phyloP scores from a whole-genome alignment of 2,329 filamentous ascomycete species.

The Polytolypa hystricis region DNA sequence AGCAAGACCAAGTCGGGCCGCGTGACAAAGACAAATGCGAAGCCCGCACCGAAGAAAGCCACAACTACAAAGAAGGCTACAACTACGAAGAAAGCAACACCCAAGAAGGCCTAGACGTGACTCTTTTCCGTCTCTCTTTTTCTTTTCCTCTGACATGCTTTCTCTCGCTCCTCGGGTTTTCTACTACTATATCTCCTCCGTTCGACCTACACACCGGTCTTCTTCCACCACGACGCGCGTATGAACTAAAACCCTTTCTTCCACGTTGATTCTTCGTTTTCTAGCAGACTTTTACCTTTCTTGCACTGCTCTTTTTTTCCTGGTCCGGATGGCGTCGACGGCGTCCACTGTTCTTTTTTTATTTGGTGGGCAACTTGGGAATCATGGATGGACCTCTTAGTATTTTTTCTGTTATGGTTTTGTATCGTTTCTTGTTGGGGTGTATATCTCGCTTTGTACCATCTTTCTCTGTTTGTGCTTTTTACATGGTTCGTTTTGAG shows the following conservation, averaged over 20 bases:
- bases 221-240: neutral
- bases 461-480: too few species aligned
- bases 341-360: too few species aligned
- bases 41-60: slow-evolving; percentile 33
- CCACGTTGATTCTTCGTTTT: neutral
- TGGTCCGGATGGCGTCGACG: neutral
- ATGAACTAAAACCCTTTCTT: neutral
- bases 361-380: too few species aligned
- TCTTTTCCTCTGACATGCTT: neutral
- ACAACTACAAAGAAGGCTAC: slow-evolving; percentile 35
- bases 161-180: neutral
- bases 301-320: neutral
- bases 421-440: too few species aligned
- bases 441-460: too few species aligned
- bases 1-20: slow-evolving; percentile 80
- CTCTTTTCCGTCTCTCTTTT: slow-evolving; percentile 17
- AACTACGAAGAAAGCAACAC: slow-evolving; percentile 30
- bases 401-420: too few species aligned
- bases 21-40: slow-evolving; percentile 57
- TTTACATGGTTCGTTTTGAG: too few species aligned
- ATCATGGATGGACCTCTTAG: too few species aligned
- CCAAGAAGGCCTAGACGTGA: slow-evolving; percentile 31
- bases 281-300: neutral
- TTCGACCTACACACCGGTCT: neutral
- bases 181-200: neutral